phyloP scores from a whole-genome alignment of 2,329 filamentous ascomycete genomes.

The Trichoderma simmonsii region DNA sequence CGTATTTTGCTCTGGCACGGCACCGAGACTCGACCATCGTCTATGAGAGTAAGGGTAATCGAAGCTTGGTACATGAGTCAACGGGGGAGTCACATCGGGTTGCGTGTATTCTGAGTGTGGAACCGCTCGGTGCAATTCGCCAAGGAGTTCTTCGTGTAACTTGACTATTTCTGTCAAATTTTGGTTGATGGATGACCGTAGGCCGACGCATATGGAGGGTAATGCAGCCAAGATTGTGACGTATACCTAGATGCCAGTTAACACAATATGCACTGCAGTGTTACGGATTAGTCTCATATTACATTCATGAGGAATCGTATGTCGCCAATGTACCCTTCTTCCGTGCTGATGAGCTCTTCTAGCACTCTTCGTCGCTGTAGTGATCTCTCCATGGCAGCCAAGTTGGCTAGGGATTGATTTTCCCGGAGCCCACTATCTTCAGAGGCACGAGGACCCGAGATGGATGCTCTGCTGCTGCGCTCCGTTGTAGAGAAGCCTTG shows the following conservation, averaged over 20 bases:
- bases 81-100: conserved; percentile 21
- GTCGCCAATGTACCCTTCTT: conserved; percentile 85
- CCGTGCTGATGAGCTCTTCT: conserved; percentile 80
- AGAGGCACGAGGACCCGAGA: conserved; percentile 57
- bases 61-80: conserved; percentile 19
- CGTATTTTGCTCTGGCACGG: conserved; percentile 41
- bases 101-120: conserved; percentile 65
- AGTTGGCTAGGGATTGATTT: conserved; percentile 53
- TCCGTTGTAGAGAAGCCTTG: conserved; percentile 57
- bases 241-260: conserved; percentile 56
- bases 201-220: conserved; percentile 59
- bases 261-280: conserved; percentile 16
- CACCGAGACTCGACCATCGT: conserved; percentile 49
- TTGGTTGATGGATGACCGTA: conserved; percentile 70
- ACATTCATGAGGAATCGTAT: conserved; percentile 84
- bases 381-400: conserved; percentile 67
- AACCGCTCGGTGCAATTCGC: conserved; percentile 67
- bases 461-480: conserved; percentile 60
- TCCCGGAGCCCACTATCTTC: conserved; percentile 64
- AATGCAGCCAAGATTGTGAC: conserved; percentile 71
- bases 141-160: conserved; percentile 78
- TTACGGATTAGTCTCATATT: conserved; percentile 29
- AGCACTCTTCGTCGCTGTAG: conserved; percentile 74
- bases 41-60: conserved; percentile 32
- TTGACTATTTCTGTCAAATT: conserved; percentile 78